Base-by-base conservation (phyloP, 1,139 yeast genomes). In the Debaryomycetaceae sp. region DNA sequence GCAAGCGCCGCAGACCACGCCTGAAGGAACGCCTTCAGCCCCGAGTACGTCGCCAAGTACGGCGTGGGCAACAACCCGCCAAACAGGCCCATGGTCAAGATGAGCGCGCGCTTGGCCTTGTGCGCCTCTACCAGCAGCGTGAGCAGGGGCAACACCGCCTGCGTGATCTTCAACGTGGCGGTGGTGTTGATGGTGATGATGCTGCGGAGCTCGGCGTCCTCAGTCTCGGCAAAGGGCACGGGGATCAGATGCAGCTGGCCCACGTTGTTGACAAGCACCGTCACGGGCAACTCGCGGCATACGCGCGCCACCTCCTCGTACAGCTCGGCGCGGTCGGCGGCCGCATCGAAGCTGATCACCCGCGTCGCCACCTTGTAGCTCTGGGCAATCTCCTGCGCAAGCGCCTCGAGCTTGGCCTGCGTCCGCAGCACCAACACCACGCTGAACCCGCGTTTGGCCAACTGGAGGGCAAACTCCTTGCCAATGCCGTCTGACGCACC, bases 401-500 rank as follows among this genome's bases (percentile, higher is more conserved):
- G 56, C 5, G 65, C 58, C 43, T 78, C 81, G 44, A 93, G 71
- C 55, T 89, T 91, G 29, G 83, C 64, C 49, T 72, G 72, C 14
- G 95, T 88, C 61, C 98, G 77, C 22, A 96, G 83, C 15, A 89
- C 81, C 44, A 93, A 67, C 5, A 84, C 79, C 30, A 91, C 57
- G 46, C 88, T 89, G 55, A 89, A 81, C 1, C 96, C 96, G 44
- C 73, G 78, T 35, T 72, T 58, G 13, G 98, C 98, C 59, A 91
- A 71, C 61, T 91, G 97, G 20, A 62, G 52, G 1, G 96, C 81
- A 51, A 75, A 91, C 54, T 91, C 96, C 51, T 88, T 86, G 37
- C 99, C 99, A 49, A 91, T 83, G 25, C 99, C 98, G 55, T 91
- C 98, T 30, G 96, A 85, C 4, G 97, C 94, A 37, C 99, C 99